Conservation (phyloP, 176 grass and related monocot species). For the Triticum timopheevii region DNA sequence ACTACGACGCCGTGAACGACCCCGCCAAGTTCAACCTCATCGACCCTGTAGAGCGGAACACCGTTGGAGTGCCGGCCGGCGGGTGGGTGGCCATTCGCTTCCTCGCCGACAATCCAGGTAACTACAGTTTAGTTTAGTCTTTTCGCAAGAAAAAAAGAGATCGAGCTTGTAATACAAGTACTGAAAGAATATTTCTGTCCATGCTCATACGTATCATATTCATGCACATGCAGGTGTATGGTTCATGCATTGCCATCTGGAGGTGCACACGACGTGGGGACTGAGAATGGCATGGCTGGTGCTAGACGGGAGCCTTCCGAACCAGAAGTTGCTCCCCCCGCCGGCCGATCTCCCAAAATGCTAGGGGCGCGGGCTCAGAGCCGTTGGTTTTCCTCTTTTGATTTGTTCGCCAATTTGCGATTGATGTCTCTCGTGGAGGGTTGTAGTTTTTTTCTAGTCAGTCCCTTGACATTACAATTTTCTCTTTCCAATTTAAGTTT, state of each 20-base stretch:
- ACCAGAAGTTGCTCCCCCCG: slow-evolving; percentile 49
- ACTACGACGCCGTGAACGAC: slow-evolving; percentile 49
- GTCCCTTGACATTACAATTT: too few relatives aligned
- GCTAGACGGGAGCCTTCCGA: slow-evolving; percentile 33
- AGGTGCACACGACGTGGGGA: slow-evolving; percentile 56
- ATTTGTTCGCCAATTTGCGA: slow-evolving; percentile 28
- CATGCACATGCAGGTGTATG: slow-evolving; percentile 38
- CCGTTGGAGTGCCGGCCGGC: slow-evolving; percentile 58
- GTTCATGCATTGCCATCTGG: slow-evolving; percentile 67
- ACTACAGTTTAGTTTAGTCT: background rate
- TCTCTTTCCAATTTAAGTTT: too few relatives aligned
- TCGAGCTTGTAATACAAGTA: background rate
- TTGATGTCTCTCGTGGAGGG: background rate
- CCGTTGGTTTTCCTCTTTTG: background rate
- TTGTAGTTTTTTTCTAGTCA: background rate
- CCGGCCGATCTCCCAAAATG: slow-evolving; percentile 51
- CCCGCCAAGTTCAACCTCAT: slow-evolving; percentile 63
- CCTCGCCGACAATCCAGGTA: slow-evolving; percentile 73
- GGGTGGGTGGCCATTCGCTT: slow-evolving; percentile 75
- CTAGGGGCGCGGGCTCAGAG: background rate
- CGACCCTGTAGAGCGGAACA: slow-evolving; percentile 77
- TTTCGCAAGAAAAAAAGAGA: too few relatives aligned
- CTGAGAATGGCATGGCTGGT: slow-evolving; percentile 58
- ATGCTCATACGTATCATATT: background rate
- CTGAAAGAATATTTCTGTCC: background rate